Percentiles rank a stretch among this genome's conserved stretches.
phyloP scores from a whole-genome alignment of 805 yeast genomes.

The Metschnikowia cubensis region DNA sequence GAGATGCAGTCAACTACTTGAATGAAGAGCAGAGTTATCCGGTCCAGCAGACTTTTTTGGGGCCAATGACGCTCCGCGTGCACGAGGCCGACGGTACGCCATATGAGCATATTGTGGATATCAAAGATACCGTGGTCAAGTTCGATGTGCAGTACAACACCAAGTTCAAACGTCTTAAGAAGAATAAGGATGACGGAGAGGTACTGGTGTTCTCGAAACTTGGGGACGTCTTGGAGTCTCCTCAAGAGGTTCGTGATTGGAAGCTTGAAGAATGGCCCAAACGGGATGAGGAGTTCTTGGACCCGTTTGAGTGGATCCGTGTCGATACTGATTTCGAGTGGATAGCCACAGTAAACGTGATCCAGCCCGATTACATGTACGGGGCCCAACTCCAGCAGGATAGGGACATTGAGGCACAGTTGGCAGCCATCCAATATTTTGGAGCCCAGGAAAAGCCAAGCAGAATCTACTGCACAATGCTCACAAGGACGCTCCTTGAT shows the following conservation, averaged over 20 bases:
- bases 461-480: conserved; percentile 64
- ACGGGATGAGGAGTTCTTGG: conserved; percentile 70
- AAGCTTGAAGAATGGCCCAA: conserved; percentile 62
- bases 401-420: conserved; percentile 93
- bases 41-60: conserved; percentile 62
- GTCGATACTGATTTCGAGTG: conserved; percentile 98
- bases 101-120: conserved; percentile 91
- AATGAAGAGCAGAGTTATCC: conserved; percentile 40
- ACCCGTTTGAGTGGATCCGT: conserved; percentile 96
- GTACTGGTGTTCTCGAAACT: conserved; percentile 46
- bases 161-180: conserved; percentile 77
- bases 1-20: conserved; percentile 40
- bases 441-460: conserved; percentile 57
- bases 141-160: conserved; percentile 94
- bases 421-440: conserved; percentile 75
- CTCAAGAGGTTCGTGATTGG: conserved; percentile 68
- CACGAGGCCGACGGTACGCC: conserved; percentile 99
- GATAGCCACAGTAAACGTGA: conserved; percentile 78
- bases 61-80: conserved; percentile 94
- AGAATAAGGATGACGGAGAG: conserved; percentile 46
- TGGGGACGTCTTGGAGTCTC: conserved; percentile 71
- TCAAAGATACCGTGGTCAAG: conserved; percentile 80
- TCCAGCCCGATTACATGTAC: conserved; percentile 93
- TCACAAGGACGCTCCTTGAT: conserved; percentile 81
- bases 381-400: conserved; percentile 92